Base-by-base conservation (phyloP, 768 basidiomycete species). In the Mycena filopes region DNA sequence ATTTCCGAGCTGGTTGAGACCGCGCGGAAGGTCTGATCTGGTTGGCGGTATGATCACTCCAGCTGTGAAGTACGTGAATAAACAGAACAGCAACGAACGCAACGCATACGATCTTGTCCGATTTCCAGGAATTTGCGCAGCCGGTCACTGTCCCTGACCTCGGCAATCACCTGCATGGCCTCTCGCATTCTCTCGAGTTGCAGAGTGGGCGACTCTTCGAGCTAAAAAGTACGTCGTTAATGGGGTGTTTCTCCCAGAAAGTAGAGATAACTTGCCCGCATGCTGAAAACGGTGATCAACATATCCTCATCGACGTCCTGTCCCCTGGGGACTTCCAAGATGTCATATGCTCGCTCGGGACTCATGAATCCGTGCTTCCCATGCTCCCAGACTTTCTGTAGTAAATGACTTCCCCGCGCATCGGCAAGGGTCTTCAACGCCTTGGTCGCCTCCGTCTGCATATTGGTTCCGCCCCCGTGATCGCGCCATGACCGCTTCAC, bases 1-100 rank as follows among this genome's bases (percentile, higher is more conserved):
- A 70, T 95, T 95, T 53, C 94, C 93, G 23, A 94, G 84, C 72
- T 96, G 95, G 73, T 95, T 92, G 29, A 96, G 83, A 7, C 95
- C 95, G 60, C 94, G 86, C 28, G 95, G 95, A 72, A 92, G 82
- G 65, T 94, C 93, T 4, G 82, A 82, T 47, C 84, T 83, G 3
- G 79, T 86, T 38, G 83, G 80, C 8, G 78, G 74, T 25, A 80
- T 71, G n/a, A 85, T 77, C 49, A 91, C 92, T 23, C 91, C 94
- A 63, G 90, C 91, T 95, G 66, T 3, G 49, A 21, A 31, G 42
- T n/a, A 48, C 68, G 40, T 4, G 29, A 64, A 36, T 47, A 48
- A 38, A 49, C 40, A 33, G 4, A 12, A 33, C n/a, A 55, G 31
- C 43, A 33, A 18, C 25, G 49, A 38, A 86, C 21, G 45, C 21